Percentiles rank a stretch among this genome's conserved stretches.
phyloP scores from a whole-genome alignment of 1,139 yeast genomes.

The Taphrina wiesneri region DNA sequence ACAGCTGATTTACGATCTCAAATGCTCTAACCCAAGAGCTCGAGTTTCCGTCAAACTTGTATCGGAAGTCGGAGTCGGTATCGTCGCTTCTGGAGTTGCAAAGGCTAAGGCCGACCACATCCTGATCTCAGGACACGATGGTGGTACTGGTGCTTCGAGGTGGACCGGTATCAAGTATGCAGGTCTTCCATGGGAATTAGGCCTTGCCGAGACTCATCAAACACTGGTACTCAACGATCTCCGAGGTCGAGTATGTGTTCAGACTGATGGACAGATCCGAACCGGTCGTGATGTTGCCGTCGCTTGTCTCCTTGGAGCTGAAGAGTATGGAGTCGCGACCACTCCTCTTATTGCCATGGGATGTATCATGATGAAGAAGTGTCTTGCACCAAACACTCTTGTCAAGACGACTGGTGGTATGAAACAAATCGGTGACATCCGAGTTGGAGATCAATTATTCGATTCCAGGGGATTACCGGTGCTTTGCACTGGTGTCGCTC shows the following conservation, averaged over 20 bases:
- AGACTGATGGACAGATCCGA: conserved; percentile 95
- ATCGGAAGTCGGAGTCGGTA: conserved; percentile 98
- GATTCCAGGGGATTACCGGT: neutral
- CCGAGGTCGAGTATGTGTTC: conserved; percentile 91
- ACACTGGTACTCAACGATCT: conserved; percentile 92
- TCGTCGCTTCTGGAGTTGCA: conserved; percentile 98
- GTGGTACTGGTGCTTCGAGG: conserved; percentile 99
- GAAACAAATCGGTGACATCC: neutral
- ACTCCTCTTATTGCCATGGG: conserved; percentile 97
- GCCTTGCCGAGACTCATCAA: conserved; percentile 97
- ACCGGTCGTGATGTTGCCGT: conserved; percentile 96
- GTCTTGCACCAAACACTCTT: conserved; percentile 44
- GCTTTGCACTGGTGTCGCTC: neutral
- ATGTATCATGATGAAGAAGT: conserved; percentile 92
- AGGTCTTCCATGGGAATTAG: conserved; percentile 98
- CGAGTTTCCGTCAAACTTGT: conserved; percentile 95
- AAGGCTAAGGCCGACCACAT: conserved; percentile 98
- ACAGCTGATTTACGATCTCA: conserved; percentile 92
- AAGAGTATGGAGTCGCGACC: conserved; percentile 97
- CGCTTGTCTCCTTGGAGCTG: conserved; percentile 95
- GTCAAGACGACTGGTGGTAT: neutral
- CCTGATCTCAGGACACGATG: conserved; percentile 94
- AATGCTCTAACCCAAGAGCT: conserved; percentile 95
- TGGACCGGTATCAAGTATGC: conserved; percentile 97
- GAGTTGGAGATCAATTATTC: neutral